Conservation (phyloP, 1,139 yeast species). For the Pneumocystis canis region DNA sequence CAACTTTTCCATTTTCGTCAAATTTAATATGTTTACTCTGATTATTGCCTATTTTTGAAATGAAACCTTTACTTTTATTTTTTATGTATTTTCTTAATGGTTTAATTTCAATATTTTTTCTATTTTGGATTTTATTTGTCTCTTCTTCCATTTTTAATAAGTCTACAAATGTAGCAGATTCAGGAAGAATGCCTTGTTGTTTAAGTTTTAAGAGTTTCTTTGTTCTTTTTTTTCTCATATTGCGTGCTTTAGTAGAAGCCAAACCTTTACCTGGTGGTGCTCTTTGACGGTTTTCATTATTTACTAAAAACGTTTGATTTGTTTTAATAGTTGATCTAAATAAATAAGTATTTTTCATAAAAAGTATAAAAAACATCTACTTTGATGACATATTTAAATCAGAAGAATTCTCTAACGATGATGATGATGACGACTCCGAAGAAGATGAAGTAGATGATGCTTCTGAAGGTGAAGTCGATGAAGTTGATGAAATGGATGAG, state of each 20-base stretch:
- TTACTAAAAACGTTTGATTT: neutral
- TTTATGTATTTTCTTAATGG: neutral
- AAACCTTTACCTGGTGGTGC: neutral
- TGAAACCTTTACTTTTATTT: neutral
- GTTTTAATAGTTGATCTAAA: neutral
- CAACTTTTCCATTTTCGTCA: neutral
- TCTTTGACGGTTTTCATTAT: neutral
- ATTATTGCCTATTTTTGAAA: neutral
- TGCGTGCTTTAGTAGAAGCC: neutral
- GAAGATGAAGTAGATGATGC: neutral
- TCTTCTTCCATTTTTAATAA: neutral
- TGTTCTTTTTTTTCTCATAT: neutral
- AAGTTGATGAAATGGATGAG: neutral
- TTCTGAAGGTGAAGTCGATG: neutral
- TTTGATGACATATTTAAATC: neutral
- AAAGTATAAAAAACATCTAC: neutral
- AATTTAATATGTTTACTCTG: neutral
- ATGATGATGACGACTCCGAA: conserved; percentile 8
- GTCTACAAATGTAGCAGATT: neutral
- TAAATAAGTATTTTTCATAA: neutral
- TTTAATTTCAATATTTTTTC: neutral
- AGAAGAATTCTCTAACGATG: neutral
- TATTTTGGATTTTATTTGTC: neutral
- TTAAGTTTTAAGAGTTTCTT: neutral
- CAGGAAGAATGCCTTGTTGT: neutral